Percentiles rank a stretch among this genome's conserved stretches.
phyloP scores from a whole-genome alignment of 305 asterid genomes.

The Plantago coronopus region DNA sequence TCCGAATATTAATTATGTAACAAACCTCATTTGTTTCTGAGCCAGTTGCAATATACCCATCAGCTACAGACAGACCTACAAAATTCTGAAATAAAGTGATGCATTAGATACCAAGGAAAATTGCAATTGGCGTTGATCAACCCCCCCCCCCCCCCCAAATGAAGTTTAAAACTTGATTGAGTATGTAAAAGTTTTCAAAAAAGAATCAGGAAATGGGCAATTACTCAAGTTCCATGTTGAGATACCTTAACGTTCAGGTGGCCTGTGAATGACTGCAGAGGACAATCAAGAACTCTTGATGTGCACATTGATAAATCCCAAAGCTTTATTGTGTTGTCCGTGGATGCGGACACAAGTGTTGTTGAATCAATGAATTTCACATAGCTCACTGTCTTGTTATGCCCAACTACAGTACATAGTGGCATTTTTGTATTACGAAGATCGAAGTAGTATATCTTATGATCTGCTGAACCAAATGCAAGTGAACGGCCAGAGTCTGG shows the following conservation, averaged over 20 bases:
- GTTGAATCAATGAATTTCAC: conserved; percentile 86
- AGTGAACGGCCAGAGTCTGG: conserved; percentile 68
- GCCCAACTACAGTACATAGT: conserved; percentile 83
- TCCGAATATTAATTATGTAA: too few relatives aligned
- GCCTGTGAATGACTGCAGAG: conserved; percentile 92
- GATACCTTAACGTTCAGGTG: conserved; percentile 88
- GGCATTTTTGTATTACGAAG: conserved; percentile 86
- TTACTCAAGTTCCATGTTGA: not conserved
- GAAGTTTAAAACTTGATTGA: not conserved
- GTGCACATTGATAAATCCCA: conserved; percentile 90
- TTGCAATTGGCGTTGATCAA: too few relatives aligned
- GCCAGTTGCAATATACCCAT: conserved; percentile 94
- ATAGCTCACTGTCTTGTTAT: conserved; percentile 91
- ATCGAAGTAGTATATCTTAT: conserved; percentile 85
- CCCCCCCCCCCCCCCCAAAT: too few relatives aligned
- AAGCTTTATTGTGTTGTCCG: conserved; percentile 90
- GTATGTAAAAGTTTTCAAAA: not conserved
- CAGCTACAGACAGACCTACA: conserved; percentile 88
- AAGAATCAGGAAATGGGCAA: too few relatives aligned
- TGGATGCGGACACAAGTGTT: conserved; percentile 94
- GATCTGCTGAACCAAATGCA: conserved; percentile 98
- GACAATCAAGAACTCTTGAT: conserved; percentile 72
- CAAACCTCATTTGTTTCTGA: conserved; percentile 96
- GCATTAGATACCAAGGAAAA: conserved; percentile 9
- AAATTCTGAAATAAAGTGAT: conserved; percentile 64